phyloP scores from a whole-genome alignment of 2,329 filamentous ascomycete genomes.

The Diaporthe vexans region DNA sequence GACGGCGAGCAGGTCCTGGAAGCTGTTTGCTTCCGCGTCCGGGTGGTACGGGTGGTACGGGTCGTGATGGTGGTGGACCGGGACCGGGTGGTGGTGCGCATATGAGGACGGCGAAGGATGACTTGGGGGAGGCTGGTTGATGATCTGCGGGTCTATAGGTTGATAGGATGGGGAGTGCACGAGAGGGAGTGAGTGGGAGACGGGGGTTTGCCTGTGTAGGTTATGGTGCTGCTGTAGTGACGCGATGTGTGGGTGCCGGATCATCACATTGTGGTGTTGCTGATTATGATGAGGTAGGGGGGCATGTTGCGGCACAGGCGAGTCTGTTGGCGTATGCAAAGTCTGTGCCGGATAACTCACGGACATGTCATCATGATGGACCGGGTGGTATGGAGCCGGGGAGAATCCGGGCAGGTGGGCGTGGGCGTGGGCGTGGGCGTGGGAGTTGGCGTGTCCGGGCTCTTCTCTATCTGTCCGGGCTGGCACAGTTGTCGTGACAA shows the following conservation, averaged over 20 bases:
- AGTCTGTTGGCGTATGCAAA: constrained; percentile 46
- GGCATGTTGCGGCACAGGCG: constrained; percentile 47
- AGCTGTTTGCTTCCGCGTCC: constrained; percentile 60
- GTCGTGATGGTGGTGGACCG: constrained; percentile 50
- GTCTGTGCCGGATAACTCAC: constrained; percentile 52
- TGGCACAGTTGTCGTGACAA: constrained; percentile 13
- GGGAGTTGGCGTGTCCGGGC: constrained; percentile 31
- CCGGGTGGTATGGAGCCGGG: constrained; percentile 60
- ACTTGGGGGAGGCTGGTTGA: constrained; percentile 57
- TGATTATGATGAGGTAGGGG: constrained; percentile 38
- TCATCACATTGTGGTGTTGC: constrained; percentile 28
- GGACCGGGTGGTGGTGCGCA: constrained; percentile 46
- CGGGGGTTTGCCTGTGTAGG: constrained; percentile 49
- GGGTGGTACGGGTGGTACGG: constrained; percentile 52
- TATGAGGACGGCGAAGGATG: constrained; percentile 47
- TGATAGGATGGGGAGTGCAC: constrained; percentile 57
- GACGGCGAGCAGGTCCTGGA: constrained; percentile 67
- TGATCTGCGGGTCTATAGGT: constrained; percentile 73
- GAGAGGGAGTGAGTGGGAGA: constrained; percentile 50
- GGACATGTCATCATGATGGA: constrained; percentile 62
- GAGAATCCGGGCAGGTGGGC: constrained; percentile 47
- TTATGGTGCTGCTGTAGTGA: constrained; percentile 48
- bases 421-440: constrained; percentile 35
- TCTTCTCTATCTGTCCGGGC: constrained; percentile 15
- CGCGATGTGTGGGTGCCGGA: constrained; percentile 41